A percentile compares a stretch with the other conserved stretches of the same genome.
Conservation (phyloP, 306 rosid species). For the Styphnolobium japonicum region DNA sequence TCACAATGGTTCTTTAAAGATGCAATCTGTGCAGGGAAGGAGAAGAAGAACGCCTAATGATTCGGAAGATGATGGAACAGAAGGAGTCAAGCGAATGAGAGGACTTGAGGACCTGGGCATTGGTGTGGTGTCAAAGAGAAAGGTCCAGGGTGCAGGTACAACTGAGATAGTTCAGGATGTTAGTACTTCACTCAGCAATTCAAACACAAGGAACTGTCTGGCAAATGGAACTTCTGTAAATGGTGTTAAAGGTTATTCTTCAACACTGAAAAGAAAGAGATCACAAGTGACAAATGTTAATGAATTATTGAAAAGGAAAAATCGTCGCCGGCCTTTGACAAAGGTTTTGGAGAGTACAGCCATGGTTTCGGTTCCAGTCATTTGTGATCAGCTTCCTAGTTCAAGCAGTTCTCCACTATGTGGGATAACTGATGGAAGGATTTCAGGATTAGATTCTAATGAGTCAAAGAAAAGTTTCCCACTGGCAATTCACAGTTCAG, state of each 20-base stretch:
- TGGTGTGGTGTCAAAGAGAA: slow-evolving; percentile 60
- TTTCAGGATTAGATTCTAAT: slow-evolving; percentile 50
- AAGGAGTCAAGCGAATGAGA: slow-evolving; percentile 92
- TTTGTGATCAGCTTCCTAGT: slow-evolving; percentile 63
- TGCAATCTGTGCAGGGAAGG: slow-evolving; percentile 70
- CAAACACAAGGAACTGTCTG: slow-evolving; percentile 41
- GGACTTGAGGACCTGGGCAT: slow-evolving; percentile 88
- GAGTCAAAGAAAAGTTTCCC: slow-evolving; percentile 51
- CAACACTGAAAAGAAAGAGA: slow-evolving; percentile 71
- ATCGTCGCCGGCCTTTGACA: slow-evolving; percentile 72
- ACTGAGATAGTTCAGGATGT: slow-evolving; percentile 60
- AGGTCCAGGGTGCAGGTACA: slow-evolving; percentile 48
- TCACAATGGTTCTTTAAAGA: slow-evolving; percentile 62
- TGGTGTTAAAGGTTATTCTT: slow-evolving; percentile 49
- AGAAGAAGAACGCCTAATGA: slow-evolving; percentile 90
- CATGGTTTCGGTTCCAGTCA: slow-evolving; percentile 76
- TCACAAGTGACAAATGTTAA: slow-evolving; percentile 65
- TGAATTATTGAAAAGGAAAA: slow-evolving; percentile 67
- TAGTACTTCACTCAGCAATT: slow-evolving; percentile 53
- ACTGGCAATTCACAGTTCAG: slow-evolving; percentile 29
- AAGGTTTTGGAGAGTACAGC: slow-evolving; percentile 90
- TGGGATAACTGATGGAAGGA: slow-evolving; percentile 53
- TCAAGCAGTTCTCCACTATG: slow-evolving; percentile 49
- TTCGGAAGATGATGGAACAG: slow-evolving; percentile 95
- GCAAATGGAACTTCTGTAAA: slow-evolving; percentile 59